These are phyloP conservation scores for Gossypium lobatum DNA, from an alignment of 441 rosid species.

Conservation along the genomic window DNA sequence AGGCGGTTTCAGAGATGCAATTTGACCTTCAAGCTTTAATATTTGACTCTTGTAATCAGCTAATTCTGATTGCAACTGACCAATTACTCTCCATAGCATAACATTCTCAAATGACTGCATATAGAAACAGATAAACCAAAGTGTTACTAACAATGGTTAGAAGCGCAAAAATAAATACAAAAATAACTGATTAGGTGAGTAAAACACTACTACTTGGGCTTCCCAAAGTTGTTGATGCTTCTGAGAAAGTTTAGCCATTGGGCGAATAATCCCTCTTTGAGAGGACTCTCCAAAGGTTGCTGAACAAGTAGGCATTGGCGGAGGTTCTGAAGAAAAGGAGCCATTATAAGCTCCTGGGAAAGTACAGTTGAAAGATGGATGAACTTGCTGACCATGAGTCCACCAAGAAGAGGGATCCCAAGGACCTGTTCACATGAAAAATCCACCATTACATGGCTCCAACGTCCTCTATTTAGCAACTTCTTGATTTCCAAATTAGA, in stretches of 20 bases:
- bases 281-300: constrained; percentile 18
- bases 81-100: constrained; percentile 27
- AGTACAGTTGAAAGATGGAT: constrained; percentile 12
- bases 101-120: constrained; percentile 35
- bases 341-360: constrained; percentile 24
- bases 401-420: constrained; percentile 35
- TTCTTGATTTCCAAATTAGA: neutral
- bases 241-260: constrained; percentile 31
- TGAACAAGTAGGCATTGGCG: constrained; percentile 11
- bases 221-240: constrained; percentile 42
- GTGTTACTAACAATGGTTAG: neutral
- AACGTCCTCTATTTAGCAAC: neutral
- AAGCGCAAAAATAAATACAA: neutral
- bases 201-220: constrained; percentile 30
- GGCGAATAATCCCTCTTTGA: constrained; percentile 29
- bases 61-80: constrained; percentile 32
- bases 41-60: constrained; percentile 27
- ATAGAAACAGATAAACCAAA: constrained; percentile 1
- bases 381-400: constrained; percentile 29
- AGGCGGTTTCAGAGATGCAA: constrained; percentile 25
- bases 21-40: constrained; percentile 29
- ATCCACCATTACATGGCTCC: neutral
- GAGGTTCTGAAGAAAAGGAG: constrained; percentile 16
- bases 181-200: neutral
- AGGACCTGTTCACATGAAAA: constrained; percentile 25